These are phyloP conservation scores for Hortiboletus rubellus DNA, from an alignment of 1,284 basidiomycete genomes.

Conservation along the genomic window DNA sequence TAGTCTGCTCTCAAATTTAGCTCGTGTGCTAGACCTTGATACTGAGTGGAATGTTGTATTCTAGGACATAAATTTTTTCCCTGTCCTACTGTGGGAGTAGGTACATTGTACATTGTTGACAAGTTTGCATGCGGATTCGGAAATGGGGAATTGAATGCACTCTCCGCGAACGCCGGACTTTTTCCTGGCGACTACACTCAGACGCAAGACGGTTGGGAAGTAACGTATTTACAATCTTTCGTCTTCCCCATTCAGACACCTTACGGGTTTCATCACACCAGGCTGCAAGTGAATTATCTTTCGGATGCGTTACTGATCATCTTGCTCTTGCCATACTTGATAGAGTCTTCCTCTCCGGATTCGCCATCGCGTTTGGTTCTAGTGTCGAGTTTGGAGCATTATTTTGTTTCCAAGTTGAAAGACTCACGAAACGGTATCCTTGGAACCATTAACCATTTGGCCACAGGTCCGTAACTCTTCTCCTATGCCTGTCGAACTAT, in stretches of 20 bases:
- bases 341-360: constrained; percentile 17
- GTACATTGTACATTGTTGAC: constrained; percentile 14
- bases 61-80: not conserved
- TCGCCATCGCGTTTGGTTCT: constrained; percentile 27
- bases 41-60: not conserved
- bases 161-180: constrained; percentile 29
- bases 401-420: not conserved
- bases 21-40: no score
- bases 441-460: constrained; percentile 19
- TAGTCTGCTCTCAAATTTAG: no score
- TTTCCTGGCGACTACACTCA: constrained; percentile 7
- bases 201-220: constrained; percentile 31
- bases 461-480: constrained; percentile 9
- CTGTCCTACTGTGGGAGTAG: no score
- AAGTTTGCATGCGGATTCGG: constrained; percentile 16
- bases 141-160: constrained; percentile 14
- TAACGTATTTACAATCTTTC: constrained; percentile 13
- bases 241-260: not conserved
- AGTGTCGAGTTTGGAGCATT: constrained; percentile 27
- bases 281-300: constrained; percentile 35
- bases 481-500: not conserved
- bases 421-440: constrained; percentile 14
- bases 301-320: constrained; percentile 29
- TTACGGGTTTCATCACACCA: constrained; percentile 1
- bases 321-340: constrained; percentile 29